These are phyloP conservation scores for Xylaria hypoxylon DNA, from an alignment of 2,329 filamentous ascomycete genomes.

Conservation along the genomic window DNA sequence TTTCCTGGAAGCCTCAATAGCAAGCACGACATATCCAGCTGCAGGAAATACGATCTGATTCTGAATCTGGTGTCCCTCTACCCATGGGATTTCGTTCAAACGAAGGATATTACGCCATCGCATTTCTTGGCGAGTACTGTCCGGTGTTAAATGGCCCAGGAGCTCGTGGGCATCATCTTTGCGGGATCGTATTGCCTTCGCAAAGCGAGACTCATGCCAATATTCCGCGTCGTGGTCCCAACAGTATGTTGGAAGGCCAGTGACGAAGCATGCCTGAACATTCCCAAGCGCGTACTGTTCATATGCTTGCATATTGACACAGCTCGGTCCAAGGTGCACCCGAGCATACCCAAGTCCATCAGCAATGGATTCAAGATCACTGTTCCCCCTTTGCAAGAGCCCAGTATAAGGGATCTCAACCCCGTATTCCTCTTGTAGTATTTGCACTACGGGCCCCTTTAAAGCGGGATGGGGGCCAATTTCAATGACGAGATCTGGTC, in stretches of 20 bases:
- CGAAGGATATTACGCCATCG: neutral
- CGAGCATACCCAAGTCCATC: too few relatives aligned
- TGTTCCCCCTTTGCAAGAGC: too few relatives aligned
- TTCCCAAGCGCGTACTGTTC: too few relatives aligned
- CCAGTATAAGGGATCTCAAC: too few relatives aligned
- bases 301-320: too few relatives aligned
- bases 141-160: neutral
- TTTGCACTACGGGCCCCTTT: neutral
- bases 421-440: too few relatives aligned
- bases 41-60: conserved; percentile 5
- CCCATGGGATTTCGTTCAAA: conserved; percentile 3
- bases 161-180: neutral
- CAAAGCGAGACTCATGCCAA: conserved; percentile 27
- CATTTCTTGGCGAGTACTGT: neutral
- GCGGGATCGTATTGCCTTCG: neutral
- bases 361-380: too few relatives aligned
- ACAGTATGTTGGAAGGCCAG: conserved; percentile 28
- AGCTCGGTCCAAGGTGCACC: too few relatives aligned
- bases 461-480: too few relatives aligned
- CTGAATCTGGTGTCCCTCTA: conserved; percentile 4
- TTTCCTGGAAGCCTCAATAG: too few relatives aligned
- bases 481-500: too few relatives aligned
- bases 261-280: too few relatives aligned
- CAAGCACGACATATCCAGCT: conserved; percentile 20
- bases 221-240: conserved; percentile 32